Evolutionary conservation across 2,329 filamentous ascomycete species (phyloP).

Genomic region (Xylaria sp.): DNA sequence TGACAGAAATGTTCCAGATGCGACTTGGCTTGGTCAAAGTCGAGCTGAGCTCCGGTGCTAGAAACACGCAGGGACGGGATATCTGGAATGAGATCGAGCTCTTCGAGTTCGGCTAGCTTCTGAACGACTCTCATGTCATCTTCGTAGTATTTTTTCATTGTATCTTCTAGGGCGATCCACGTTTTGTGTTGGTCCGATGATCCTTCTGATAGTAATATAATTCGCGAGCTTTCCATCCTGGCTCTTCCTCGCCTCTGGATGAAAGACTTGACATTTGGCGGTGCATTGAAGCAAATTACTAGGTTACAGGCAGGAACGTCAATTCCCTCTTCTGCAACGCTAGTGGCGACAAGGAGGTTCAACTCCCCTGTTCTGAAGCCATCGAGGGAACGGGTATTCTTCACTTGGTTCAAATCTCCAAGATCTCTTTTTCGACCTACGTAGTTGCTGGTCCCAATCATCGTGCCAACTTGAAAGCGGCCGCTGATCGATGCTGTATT

Average conservation of each 20-base stretch:
- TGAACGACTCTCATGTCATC: conserved; percentile 63
- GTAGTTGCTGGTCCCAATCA: conserved; percentile 59
- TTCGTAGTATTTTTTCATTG: conserved; percentile 75
- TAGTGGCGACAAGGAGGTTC: conserved; percentile 67
- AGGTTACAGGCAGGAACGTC: conserved; percentile 69
- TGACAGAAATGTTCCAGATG: conserved; percentile 85
- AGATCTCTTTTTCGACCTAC: conserved; percentile 48
- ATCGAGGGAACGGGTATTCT: conserved; percentile 47
- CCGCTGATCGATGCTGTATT: conserved; percentile 54
- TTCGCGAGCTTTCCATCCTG: conserved; percentile 55
- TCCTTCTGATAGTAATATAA: conserved; percentile 54
- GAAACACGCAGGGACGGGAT: conserved; percentile 46
- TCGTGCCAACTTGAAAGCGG: conserved; percentile 57
- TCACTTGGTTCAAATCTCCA: conserved; percentile 39
- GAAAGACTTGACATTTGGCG: conserved; percentile 59
- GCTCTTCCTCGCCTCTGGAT: conserved; percentile 63
- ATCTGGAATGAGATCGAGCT: conserved; percentile 41
- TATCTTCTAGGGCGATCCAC: conserved; percentile 71
- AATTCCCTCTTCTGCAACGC: conserved; percentile 70
- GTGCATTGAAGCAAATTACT: conserved; percentile 62
- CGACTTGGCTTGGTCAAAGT: conserved; percentile 73
- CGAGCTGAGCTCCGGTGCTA: conserved; percentile 66
- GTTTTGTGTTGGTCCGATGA: conserved; percentile 42
- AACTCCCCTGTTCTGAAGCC: conserved; percentile 59
- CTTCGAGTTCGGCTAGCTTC: conserved; percentile 55